phyloP scores from a whole-genome alignment of 2,329 filamentous ascomycete species.

The Cytospora schulzeri region DNA sequence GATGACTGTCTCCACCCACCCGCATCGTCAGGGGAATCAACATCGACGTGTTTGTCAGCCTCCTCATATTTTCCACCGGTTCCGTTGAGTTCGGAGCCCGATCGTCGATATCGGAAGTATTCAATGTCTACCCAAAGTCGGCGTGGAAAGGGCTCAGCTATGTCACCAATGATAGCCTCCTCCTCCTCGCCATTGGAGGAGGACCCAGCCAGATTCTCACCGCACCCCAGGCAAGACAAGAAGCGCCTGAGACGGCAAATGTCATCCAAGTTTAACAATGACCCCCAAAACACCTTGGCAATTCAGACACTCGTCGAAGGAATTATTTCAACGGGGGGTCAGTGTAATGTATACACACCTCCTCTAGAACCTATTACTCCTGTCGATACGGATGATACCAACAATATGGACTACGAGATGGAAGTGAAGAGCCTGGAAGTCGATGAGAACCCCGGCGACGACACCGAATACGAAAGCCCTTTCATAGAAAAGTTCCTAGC shows the following conservation, averaged over 20 bases:
- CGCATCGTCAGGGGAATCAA: background rate
- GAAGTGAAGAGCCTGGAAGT: slow-evolving; percentile 27
- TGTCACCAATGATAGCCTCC: slow-evolving; percentile 5
- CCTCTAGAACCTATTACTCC: slow-evolving; percentile 9
- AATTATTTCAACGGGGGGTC: slow-evolving; percentile 25
- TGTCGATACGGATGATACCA: slow-evolving; percentile 25
- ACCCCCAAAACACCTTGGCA: slow-evolving; percentile 6
- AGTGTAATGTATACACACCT: slow-evolving; percentile 25
- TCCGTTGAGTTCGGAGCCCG: background rate
- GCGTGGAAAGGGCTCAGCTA: slow-evolving; percentile 3
- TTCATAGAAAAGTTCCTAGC: slow-evolving; percentile 30
- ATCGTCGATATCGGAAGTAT: background rate
- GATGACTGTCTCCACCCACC: slow-evolving; percentile 15
- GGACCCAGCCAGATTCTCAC: background rate
- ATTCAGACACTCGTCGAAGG: slow-evolving; percentile 24
- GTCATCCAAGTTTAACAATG: slow-evolving; percentile 25
- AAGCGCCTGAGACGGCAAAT: slow-evolving; percentile 25
- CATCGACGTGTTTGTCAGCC: slow-evolving; percentile 2
- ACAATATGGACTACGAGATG: slow-evolving; percentile 25
- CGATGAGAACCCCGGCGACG: slow-evolving; percentile 28
- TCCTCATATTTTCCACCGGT: slow-evolving; percentile 17
- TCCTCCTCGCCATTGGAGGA: background rate
- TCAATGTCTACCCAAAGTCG: slow-evolving; percentile 2
- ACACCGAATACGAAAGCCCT: slow-evolving; percentile 24
- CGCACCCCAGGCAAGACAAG: slow-evolving; percentile 1